These are phyloP conservation scores for Globisporangium nodosum DNA, from an alignment of 352 stramenopile species.

Conservation along the genomic window DNA sequence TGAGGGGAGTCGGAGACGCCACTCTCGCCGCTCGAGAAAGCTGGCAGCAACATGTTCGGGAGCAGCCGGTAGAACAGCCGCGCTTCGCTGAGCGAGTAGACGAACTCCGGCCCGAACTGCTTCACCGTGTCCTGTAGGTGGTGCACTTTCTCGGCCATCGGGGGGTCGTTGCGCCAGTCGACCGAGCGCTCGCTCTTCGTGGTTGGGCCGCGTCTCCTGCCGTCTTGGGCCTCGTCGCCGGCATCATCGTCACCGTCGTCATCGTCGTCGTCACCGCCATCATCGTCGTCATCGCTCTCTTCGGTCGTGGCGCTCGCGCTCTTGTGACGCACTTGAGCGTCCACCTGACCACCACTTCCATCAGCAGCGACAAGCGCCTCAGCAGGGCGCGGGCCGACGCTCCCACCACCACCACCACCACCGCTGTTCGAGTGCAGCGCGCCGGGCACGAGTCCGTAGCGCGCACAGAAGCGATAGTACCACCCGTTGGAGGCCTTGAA, in stretches of 20 bases:
- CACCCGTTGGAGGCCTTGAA: conserved; percentile 71
- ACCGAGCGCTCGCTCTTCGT: neutral
- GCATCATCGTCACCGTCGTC: neutral
- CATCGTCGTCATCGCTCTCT: neutral
- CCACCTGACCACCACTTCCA: neutral
- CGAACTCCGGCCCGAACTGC: conserved; percentile 30
- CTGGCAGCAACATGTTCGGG: conserved; percentile 16
- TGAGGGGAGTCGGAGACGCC: neutral
- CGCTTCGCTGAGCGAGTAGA: conserved; percentile 47
- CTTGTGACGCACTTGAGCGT: neutral
- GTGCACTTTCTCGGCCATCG: conserved; percentile 7
- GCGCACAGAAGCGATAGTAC: conserved; percentile 73
- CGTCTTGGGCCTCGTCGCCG: neutral
- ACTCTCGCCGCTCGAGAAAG: conserved; percentile 1
- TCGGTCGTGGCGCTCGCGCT: neutral
- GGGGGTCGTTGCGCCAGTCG: conserved; percentile 3
- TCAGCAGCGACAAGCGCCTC: neutral
- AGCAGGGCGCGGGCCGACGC: too few species aligned
- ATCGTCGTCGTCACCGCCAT: neutral
- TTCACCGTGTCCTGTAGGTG: conserved; percentile 16
- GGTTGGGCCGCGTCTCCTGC: neutral
- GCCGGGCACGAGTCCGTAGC: conserved; percentile 46
- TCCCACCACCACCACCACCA: neutral
- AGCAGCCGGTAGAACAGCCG: conserved; percentile 49
- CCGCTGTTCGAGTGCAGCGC: conserved; percentile 17